phyloP scores from a whole-genome alignment of 2,329 filamentous ascomycete species.

The Calonectria hawksworthii region DNA sequence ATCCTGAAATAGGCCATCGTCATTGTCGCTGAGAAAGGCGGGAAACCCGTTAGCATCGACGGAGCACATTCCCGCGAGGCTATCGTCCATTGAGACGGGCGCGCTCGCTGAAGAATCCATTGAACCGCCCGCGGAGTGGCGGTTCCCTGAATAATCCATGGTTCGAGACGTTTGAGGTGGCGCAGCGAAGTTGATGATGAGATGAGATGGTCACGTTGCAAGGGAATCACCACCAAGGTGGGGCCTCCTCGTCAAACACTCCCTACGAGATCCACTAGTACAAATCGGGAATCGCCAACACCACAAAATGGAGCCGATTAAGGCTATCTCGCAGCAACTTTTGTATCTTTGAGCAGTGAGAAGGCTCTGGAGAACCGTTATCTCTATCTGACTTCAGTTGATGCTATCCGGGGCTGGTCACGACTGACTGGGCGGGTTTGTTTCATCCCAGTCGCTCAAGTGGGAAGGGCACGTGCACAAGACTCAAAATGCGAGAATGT shows the following conservation, averaged over 20 bases:
- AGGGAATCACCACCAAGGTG: slow-evolving; percentile 3
- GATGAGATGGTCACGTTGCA: slow-evolving; percentile 10
- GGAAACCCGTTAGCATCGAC: slow-evolving; percentile 15
- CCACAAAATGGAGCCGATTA: background rate
- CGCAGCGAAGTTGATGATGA: slow-evolving; percentile 15
- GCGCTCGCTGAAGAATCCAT: background rate
- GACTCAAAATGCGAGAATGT: background rate
- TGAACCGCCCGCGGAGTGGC: background rate
- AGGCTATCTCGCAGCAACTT: background rate
- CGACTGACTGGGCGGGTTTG: too few relatives aligned
- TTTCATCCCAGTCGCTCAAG: background rate
- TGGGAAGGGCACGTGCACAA: too few relatives aligned
- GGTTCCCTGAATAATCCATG: slow-evolving; percentile 2
- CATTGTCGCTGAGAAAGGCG: slow-evolving; percentile 13
- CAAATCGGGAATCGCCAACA: slow-evolving; percentile 3
- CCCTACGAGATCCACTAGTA: slow-evolving; percentile 22
- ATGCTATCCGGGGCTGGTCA: too few relatives aligned
- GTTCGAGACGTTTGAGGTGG: background rate
- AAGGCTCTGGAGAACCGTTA: background rate
- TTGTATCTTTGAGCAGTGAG: background rate
- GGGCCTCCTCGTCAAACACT: slow-evolving; percentile 18
- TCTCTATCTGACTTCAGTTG: too few relatives aligned
- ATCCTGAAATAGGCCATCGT: slow-evolving; percentile 23
- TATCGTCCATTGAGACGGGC: background rate
- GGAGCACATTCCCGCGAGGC: background rate